Evolutionary conservation across 148 eudicot species (phyloP).

Genomic region (Selenicereus undatus): DNA sequence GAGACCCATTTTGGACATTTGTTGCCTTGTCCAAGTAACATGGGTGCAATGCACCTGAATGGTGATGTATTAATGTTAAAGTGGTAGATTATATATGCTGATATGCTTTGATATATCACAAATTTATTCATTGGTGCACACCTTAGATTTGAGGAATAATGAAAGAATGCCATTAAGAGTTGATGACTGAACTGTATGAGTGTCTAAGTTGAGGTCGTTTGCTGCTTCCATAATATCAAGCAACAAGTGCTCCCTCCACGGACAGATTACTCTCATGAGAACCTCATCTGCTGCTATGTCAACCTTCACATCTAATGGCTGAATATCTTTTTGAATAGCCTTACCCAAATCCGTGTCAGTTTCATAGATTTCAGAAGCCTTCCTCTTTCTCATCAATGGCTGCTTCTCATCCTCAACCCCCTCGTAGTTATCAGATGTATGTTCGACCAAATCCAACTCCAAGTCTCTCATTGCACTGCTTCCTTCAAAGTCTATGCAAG

Average conservation of each 20-base stretch:
- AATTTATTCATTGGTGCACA: slow-evolving; percentile 14
- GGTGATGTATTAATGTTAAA: neutral
- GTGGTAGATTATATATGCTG: neutral
- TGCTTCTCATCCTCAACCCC: neutral
- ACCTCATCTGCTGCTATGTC: slow-evolving; percentile 33
- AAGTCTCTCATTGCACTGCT: slow-evolving; percentile 19
- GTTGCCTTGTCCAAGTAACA: too few species aligned
- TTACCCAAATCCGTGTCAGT: slow-evolving; percentile 24
- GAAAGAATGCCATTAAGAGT: slow-evolving; percentile 40
- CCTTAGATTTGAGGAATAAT: slow-evolving; percentile 49
- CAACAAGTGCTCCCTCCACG: slow-evolving; percentile 48
- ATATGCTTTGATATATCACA: neutral
- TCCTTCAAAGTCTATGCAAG: slow-evolving; percentile 36
- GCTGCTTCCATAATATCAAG: slow-evolving; percentile 42
- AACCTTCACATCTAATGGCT: neutral
- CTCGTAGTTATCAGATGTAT: slow-evolving; percentile 36
- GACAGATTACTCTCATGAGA: slow-evolving; percentile 42
- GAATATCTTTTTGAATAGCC: slow-evolving; percentile 18
- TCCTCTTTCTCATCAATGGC: slow-evolving; percentile 36
- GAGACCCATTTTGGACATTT: too few species aligned
- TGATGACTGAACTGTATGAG: slow-evolving; percentile 48
- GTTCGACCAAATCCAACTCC: slow-evolving; percentile 30
- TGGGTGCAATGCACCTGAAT: too few species aligned
- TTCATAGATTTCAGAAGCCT: slow-evolving; percentile 42
- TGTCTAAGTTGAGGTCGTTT: slow-evolving; percentile 42